A percentile compares a stretch with the other conserved stretches of the same genome.
phyloP scores from a whole-genome alignment of 2,329 filamentous ascomycete genomes.

The Hyphodiscus sp. region DNA sequence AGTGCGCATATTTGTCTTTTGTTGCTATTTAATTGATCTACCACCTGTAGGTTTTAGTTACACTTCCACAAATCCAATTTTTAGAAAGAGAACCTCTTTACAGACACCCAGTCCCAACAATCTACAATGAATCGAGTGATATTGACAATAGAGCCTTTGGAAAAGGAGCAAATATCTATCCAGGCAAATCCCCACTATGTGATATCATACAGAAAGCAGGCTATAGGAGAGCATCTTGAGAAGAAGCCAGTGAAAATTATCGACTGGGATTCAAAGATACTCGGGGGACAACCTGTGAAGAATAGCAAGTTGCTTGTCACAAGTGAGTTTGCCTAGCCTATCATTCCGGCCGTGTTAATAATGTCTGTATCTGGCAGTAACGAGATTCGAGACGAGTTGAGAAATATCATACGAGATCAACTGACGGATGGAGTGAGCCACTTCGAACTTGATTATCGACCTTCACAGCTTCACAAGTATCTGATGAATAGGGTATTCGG shows the following conservation, averaged over 20 bases:
- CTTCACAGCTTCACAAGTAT: too few relatives aligned
- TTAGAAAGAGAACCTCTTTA: too few relatives aligned
- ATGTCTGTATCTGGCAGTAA: constrained; percentile 9
- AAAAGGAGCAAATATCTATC: constrained; percentile 10
- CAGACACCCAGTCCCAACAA: too few relatives aligned
- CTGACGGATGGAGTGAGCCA: constrained; percentile 10
- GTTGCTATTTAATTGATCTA: too few relatives aligned
- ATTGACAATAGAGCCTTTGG: constrained; percentile 10
- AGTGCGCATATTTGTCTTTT: too few relatives aligned
- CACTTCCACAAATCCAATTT: too few relatives aligned
- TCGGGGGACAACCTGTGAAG: not conserved
- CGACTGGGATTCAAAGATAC: constrained; percentile 6
- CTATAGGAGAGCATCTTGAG: constrained; percentile 10
- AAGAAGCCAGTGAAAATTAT: constrained; percentile 10
- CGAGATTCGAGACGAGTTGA: constrained; percentile 11
- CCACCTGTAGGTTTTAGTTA: too few relatives aligned
- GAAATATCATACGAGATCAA: constrained; percentile 9
- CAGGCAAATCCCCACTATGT: constrained; percentile 6
- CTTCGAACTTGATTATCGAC: constrained; percentile 14
- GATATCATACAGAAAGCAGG: constrained; percentile 8
- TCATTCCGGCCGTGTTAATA: constrained; percentile 5
- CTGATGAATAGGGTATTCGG: too few relatives aligned
- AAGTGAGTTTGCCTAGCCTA: constrained; percentile 2
- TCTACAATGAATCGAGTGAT: constrained; percentile 6
- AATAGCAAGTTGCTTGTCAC: constrained; percentile 7